phyloP scores from a whole-genome alignment of 2,329 filamentous ascomycete species.

The Aureobasidium uvarum region DNA sequence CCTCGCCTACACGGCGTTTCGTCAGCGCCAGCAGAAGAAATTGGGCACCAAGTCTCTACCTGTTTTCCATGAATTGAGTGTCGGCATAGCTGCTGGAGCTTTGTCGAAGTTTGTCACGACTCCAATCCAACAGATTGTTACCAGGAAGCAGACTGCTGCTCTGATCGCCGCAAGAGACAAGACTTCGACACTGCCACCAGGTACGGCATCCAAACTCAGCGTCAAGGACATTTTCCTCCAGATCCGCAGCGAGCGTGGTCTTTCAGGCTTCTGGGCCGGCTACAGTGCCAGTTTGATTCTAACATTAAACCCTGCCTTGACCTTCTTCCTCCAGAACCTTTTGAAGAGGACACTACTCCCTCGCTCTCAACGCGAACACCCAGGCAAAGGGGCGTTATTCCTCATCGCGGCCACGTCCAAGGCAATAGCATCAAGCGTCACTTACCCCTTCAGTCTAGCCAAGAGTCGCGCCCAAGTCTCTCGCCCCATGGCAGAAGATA shows the following conservation, averaged over 20 bases:
- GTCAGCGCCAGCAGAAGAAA: slow-evolving; percentile 45
- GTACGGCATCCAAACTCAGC: slow-evolving; percentile 37
- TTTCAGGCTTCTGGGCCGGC: slow-evolving; percentile 80
- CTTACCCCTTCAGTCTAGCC: slow-evolving; percentile 84
- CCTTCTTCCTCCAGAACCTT: slow-evolving; percentile 76
- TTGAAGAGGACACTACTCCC: slow-evolving; percentile 61
- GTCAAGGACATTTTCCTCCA: slow-evolving; percentile 59
- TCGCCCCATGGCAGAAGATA: slow-evolving; percentile 4
- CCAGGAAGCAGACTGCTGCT: slow-evolving; percentile 71
- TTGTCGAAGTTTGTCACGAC: slow-evolving; percentile 74
- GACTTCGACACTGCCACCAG: slow-evolving; percentile 33
- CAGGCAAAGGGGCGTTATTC: slow-evolving; percentile 58
- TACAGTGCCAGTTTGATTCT: slow-evolving; percentile 78
- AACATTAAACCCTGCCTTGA: slow-evolving; percentile 82
- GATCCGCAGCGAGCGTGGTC: slow-evolving; percentile 67
- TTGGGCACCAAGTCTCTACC: slow-evolving; percentile 50
- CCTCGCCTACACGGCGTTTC: slow-evolving; percentile 67
- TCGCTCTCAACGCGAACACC: slow-evolving; percentile 52
- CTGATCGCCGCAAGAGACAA: slow-evolving; percentile 47
- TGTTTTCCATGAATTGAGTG: slow-evolving; percentile 68
- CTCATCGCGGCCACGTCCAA: slow-evolving; percentile 75
- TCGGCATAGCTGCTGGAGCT: slow-evolving; percentile 72
- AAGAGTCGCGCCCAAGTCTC: slow-evolving; percentile 73
- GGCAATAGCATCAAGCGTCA: slow-evolving; percentile 69
- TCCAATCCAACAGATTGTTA: slow-evolving; percentile 78